Evolutionary conservation across 2,329 filamentous ascomycete genomes (phyloP).

Genomic region (Neofusicoccum cordaticola): DNA sequence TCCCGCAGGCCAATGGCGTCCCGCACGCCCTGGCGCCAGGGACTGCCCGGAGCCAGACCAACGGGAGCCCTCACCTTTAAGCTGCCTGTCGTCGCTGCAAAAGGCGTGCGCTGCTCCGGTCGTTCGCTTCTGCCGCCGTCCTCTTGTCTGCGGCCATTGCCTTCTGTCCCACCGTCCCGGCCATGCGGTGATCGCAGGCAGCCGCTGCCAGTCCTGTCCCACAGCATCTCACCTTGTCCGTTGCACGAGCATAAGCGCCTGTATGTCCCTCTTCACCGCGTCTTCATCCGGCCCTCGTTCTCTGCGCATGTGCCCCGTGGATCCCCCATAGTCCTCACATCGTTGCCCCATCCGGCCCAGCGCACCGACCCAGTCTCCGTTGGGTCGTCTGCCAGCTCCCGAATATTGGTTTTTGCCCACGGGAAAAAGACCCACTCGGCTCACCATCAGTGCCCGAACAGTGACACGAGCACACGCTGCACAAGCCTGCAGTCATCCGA

Average conservation of each 20-base stretch:
- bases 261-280: neutral
- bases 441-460: neutral
- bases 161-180: neutral
- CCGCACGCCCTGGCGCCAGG: neutral
- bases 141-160: neutral
- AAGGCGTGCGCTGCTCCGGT: neutral
- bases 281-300: neutral
- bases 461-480: neutral
- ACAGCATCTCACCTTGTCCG: neutral
- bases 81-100: neutral
- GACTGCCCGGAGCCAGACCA: neutral
- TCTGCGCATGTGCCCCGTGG: neutral
- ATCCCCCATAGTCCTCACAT: conserved; percentile 10
- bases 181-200: neutral
- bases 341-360: neutral
- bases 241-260: conserved; percentile 2
- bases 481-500: conserved; percentile 3
- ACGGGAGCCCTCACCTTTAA: neutral
- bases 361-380: neutral
- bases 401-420: conserved; percentile 5
- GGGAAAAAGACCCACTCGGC: conserved; percentile 1
- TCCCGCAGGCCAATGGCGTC: neutral
- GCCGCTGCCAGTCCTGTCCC: neutral
- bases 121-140: neutral
- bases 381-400: neutral